A percentile compares a stretch with the other conserved stretches of the same genome.
Evolutionary conservation across 2,329 filamentous ascomycete genomes (phyloP).

Genomic region (Fusarium compactum): DNA sequence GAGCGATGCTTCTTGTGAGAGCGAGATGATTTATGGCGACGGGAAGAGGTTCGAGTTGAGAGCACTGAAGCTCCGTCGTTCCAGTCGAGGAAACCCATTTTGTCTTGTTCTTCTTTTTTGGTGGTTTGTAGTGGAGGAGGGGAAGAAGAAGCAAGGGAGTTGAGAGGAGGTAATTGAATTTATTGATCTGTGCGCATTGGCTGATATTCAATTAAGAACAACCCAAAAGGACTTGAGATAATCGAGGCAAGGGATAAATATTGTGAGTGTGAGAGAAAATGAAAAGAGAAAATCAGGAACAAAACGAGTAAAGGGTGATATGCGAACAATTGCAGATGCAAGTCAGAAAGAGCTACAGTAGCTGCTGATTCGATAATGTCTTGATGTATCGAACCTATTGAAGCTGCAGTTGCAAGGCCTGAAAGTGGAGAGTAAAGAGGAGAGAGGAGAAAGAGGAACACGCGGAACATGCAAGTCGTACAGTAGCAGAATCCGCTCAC

Average conservation of each 20-base stretch:
- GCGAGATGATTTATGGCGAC: conserved; percentile 48
- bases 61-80: conserved; percentile 51
- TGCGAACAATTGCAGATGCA: conserved; percentile 40
- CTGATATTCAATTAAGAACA: conserved; percentile 8
- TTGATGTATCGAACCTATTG: neutral
- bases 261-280: neutral
- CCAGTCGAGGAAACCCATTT: conserved; percentile 53
- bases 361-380: neutral
- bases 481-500: conserved; percentile 4
- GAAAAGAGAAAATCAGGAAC: conserved; percentile 6
- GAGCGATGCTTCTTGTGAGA: conserved; percentile 53
- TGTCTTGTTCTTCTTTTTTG: neutral
- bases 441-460: conserved; percentile 3
- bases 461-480: conserved; percentile 10
- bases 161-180: neutral
- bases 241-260: neutral
- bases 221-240: neutral
- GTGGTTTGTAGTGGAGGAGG: neutral
- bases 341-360: conserved; percentile 28
- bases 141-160: neutral
- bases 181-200: conserved; percentile 23
- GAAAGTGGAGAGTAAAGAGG: conserved; percentile 1
- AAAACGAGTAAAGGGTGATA: conserved; percentile 14
- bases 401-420: neutral
- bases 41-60: conserved; percentile 46